Percentiles rank a stretch among this genome's conserved stretches.
phyloP scores from a whole-genome alignment of 2,329 filamentous ascomycete genomes.

The Fusarium multiceps region DNA sequence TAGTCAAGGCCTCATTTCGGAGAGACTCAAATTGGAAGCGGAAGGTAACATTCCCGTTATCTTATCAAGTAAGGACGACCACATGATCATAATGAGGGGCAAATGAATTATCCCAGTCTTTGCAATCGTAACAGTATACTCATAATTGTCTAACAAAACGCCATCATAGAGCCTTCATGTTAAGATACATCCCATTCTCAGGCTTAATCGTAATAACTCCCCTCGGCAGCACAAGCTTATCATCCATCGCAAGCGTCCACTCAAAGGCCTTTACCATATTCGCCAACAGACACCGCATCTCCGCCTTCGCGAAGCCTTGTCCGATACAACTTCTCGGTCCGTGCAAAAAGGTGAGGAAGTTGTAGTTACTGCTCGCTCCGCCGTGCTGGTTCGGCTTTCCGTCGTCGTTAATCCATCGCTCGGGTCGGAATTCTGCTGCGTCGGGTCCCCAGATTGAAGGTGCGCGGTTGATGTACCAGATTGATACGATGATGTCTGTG shows the following conservation, averaged over 20 bases:
- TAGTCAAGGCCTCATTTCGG: background rate
- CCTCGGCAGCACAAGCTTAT: constrained; percentile 68
- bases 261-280: constrained; percentile 73
- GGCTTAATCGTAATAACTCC: constrained; percentile 75
- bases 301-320: constrained; percentile 75
- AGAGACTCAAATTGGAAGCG: background rate
- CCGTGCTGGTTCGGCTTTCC: constrained; percentile 70
- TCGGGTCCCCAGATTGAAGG: constrained; percentile 74
- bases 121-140: background rate
- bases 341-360: constrained; percentile 82
- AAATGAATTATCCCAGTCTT: background rate
- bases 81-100: background rate
- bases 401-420: constrained; percentile 69
- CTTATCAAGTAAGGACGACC: background rate
- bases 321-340: constrained; percentile 87
- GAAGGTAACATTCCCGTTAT: background rate
- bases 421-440: constrained; percentile 74
- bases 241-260: constrained; percentile 66
- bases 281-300: constrained; percentile 79
- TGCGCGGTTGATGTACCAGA: constrained; percentile 71
- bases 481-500: constrained; percentile 69
- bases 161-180: constrained; percentile 42
- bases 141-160: background rate
- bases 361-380: constrained; percentile 75
- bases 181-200: constrained; percentile 71